Evolutionary conservation across 495 filamentous ascomycete genomes (phyloP).

Genomic region (Jackrogersella multiformis): DNA sequence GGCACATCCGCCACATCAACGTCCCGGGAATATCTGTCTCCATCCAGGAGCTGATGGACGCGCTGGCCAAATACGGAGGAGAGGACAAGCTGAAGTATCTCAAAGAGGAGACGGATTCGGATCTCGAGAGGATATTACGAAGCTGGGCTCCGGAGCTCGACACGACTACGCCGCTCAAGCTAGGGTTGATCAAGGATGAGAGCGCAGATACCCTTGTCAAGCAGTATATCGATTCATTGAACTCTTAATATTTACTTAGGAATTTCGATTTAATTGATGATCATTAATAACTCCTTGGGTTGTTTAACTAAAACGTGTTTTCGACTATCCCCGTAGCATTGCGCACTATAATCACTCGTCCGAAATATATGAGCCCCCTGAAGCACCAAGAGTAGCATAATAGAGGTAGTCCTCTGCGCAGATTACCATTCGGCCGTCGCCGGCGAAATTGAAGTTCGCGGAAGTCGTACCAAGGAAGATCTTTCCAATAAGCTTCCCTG

Average conservation of each 20-base stretch:
- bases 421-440: slow-evolving; percentile 62
- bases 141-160: slow-evolving; percentile 78
- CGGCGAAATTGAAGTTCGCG: slow-evolving; percentile 68
- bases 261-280: not conserved
- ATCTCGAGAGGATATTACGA: slow-evolving; percentile 74
- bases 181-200: slow-evolving; percentile 71
- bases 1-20: slow-evolving; percentile 70
- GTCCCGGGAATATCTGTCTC: slow-evolving; percentile 77
- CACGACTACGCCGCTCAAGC: slow-evolving; percentile 60
- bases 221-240: slow-evolving; percentile 54
- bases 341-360: not conserved
- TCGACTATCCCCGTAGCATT: no score
- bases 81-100: slow-evolving; percentile 71
- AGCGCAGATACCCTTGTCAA: slow-evolving; percentile 65
- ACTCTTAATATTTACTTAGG: slow-evolving; percentile 26
- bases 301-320: not conserved
- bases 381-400: slow-evolving; percentile 57
- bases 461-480: slow-evolving; percentile 56
- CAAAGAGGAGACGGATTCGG: slow-evolving; percentile 71
- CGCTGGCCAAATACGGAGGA: slow-evolving; percentile 73
- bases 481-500: slow-evolving; percentile 67
- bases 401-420: slow-evolving; percentile 59
- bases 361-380: slow-evolving; percentile 46
- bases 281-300: not conserved
- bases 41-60: slow-evolving; percentile 78